A percentile compares a stretch with the other conserved stretches of the same genome.
Evolutionary conservation across 805 yeast species (phyloP).

Genomic region (Saturnispora kantuleensis): DNA sequence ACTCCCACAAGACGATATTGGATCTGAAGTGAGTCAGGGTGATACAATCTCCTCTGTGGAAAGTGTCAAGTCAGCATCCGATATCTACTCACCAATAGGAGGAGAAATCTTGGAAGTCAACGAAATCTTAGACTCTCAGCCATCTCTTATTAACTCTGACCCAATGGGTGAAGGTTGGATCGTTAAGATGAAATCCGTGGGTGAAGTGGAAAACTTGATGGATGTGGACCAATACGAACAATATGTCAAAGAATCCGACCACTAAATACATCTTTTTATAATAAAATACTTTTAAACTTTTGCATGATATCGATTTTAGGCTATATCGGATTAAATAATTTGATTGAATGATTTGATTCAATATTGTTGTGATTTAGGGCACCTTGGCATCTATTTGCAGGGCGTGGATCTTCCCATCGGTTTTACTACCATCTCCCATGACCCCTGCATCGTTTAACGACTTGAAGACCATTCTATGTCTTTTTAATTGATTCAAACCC

Average conservation of each 20-base stretch:
- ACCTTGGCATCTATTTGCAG: constrained; percentile 79
- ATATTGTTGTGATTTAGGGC: constrained; percentile 21
- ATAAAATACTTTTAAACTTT: no score
- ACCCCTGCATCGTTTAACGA: constrained; percentile 60
- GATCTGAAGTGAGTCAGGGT: constrained; percentile 42
- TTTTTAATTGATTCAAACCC: constrained; percentile 50
- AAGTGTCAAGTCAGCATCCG: constrained; percentile 88
- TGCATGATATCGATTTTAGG: no score
- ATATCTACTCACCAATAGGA: constrained; percentile 77
- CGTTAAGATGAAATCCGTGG: constrained; percentile 56
- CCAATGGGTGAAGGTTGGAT: constrained; percentile 96
- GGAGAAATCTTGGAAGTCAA: constrained; percentile 74
- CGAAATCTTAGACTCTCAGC: constrained; percentile 51
- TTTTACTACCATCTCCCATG: constrained; percentile 23
- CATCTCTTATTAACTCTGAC: constrained; percentile 73
- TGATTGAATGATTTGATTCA: not conserved
- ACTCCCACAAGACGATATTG: constrained; percentile 45
- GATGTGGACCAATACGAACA: constrained; percentile 46
- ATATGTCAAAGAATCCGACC: constrained; percentile 46
- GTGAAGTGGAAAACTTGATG: constrained; percentile 37
- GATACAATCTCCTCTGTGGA: constrained; percentile 91
- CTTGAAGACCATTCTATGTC: constrained; percentile 70
- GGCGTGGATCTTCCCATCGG: constrained; percentile 65
- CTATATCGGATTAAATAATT: not conserved
- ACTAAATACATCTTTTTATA: constrained; percentile 7